Base-by-base conservation (phyloP, 495 filamentous ascomycete species). In the Cudoniella acicularis region DNA sequence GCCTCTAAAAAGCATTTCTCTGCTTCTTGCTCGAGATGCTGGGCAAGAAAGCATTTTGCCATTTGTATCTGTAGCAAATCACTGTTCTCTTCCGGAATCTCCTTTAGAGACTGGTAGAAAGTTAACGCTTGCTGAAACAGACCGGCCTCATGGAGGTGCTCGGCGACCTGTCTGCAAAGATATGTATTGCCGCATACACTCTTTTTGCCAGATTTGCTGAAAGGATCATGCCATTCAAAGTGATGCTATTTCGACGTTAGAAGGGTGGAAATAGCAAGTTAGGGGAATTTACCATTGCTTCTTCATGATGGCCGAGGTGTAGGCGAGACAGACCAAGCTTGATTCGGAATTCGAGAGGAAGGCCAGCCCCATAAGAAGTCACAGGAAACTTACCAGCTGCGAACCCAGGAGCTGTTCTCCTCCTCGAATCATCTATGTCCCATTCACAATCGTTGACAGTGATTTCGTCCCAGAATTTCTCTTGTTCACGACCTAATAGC, bases 371-470 rank as follows among this genome's bases (percentile, higher is more conserved):
- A 65, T 96, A 98, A 0, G 79, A 74, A 21, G 81, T 77, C 11
- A 65, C 66, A 1, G 81, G 78, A 71, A 83, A 87, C 53, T 70
- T 66, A 4, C 80, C 80, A 0, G 72, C 60, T 22, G 72, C 68
- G 41, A 77, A 77, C 22, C 79, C 72, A 13, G 81, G 73, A 26
- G 83, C 78, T 36, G 75, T 75, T 6, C 36, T 40, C 41, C 92
- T 81, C 26, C 89, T 85, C 1, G 78, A 77, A 72, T 92, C 83
- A 24, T 84, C 80, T 2, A 80, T 62, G 66, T 98, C 94, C 89
- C 91, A 98, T 75, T 98, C 94, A 56, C 92, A 81, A 70, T 98
- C 94, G 67, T 98, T 91, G 6, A 82, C 77, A 8, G 78, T 69
- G 61, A 83, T 79, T n/a, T 79, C 67, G 54, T 96, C 88, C 94